Evolutionary conservation across 2,329 filamentous ascomycete genomes (phyloP).

Genomic region (Alternaria tenuissima): DNA sequence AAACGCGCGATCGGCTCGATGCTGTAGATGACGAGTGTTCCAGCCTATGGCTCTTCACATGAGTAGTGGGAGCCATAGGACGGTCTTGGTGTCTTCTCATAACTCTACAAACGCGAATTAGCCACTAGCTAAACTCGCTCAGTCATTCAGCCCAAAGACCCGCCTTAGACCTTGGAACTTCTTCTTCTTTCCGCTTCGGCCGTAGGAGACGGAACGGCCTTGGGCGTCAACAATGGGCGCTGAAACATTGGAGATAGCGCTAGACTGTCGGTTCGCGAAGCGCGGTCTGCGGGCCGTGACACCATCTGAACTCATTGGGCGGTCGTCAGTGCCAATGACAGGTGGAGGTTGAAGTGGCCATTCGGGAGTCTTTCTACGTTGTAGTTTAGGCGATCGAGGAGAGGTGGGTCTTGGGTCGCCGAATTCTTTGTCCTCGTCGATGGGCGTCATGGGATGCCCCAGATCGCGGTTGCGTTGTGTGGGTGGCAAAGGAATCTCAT

Average conservation of each 20-base stretch:
- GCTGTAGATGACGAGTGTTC: conserved; percentile 8
- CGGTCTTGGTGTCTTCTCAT: neutral
- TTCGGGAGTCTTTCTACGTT: conserved; percentile 57
- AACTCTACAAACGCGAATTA: conserved; percentile 23
- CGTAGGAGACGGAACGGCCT: conserved; percentile 33
- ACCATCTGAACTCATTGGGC: conserved; percentile 46
- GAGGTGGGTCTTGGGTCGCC: conserved; percentile 19
- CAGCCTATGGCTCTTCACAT: conserved; percentile 9
- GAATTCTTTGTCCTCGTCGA: conserved; percentile 46
- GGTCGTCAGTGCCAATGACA: conserved; percentile 30
- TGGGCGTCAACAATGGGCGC: conserved; percentile 35
- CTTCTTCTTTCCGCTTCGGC: conserved; percentile 63
- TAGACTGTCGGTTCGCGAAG: conserved; percentile 36
- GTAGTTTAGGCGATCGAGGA: conserved; percentile 54
- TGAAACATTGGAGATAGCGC: conserved; percentile 26
- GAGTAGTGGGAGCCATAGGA: neutral
- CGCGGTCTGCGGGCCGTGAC: conserved; percentile 30
- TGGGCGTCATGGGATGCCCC: conserved; percentile 43
- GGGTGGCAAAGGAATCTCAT: conserved; percentile 43
- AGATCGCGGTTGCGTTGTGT: conserved; percentile 34
- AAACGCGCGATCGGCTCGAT: conserved; percentile 8
- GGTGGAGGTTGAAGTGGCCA: conserved; percentile 61
- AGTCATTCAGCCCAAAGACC: conserved; percentile 69
- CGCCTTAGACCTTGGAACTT: conserved; percentile 72
- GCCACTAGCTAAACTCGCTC: conserved; percentile 28